phyloP scores from a whole-genome alignment of 345 rosid species.

The Camelina sativa region DNA sequence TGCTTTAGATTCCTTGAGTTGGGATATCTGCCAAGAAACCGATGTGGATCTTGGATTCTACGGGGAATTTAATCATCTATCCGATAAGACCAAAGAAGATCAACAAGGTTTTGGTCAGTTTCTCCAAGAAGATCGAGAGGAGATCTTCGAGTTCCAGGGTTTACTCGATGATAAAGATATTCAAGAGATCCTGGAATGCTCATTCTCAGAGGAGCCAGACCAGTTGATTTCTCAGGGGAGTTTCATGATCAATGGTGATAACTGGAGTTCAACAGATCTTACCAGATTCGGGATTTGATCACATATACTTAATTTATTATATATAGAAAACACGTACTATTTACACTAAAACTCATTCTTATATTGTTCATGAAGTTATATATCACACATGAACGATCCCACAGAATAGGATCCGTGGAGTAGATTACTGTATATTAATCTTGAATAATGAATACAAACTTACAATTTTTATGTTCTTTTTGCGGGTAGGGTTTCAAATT shows the following conservation, averaged over 20 bases:
- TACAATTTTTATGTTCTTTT: constrained; percentile 25
- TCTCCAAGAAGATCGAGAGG: constrained; percentile 40
- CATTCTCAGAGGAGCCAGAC: constrained; percentile 43
- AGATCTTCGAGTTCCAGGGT: constrained; percentile 42
- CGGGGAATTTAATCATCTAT: constrained; percentile 22
- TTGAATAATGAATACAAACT: constrained; percentile 36
- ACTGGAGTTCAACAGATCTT: constrained; percentile 66
- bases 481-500: background rate
- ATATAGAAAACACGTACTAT: constrained; percentile 23
- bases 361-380: constrained; percentile 36
- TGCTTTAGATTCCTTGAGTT: constrained; percentile 37
- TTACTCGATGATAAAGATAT: constrained; percentile 53
- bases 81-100: constrained; percentile 28
- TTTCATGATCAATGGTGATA: constrained; percentile 46
- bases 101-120: constrained; percentile 29
- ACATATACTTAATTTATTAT: constrained; percentile 21
- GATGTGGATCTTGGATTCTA: constrained; percentile 34
- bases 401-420: constrained; percentile 29
- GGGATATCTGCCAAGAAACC: constrained; percentile 44
- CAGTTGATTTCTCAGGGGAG: constrained; percentile 50
- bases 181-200: constrained; percentile 48
- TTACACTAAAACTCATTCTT: constrained; percentile 36
- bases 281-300: constrained; percentile 52
- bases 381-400: constrained; percentile 37
- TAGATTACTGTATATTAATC: constrained; percentile 40